Percentiles rank a stretch among this genome's conserved stretches.
These are phyloP conservation scores for Phytophthora kernoviae DNA, from an alignment of 352 stramenopile species.

Conservation along the genomic window DNA sequence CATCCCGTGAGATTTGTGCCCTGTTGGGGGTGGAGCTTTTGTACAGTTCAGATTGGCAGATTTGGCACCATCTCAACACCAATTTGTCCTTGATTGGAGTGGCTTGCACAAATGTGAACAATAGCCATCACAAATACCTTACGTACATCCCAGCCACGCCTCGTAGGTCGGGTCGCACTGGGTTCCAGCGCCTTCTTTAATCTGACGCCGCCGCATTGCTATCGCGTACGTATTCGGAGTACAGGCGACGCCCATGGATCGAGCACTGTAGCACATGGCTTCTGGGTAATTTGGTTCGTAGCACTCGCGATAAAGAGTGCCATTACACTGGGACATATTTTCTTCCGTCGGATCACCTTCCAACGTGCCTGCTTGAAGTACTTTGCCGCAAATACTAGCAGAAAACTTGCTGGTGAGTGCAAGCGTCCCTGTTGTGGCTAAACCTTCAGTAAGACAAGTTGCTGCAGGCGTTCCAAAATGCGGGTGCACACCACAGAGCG, in stretches of 20 bases:
- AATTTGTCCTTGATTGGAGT: too few species aligned
- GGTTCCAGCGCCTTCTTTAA: conserved; percentile 19
- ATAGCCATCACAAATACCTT: not conserved
- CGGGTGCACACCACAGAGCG: conserved; percentile 9
- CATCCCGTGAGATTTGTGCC: too few species aligned
- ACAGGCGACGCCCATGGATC: conserved; percentile 38
- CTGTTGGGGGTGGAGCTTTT: too few species aligned
- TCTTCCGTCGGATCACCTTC: conserved; percentile 5
- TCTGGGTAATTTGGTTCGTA: not conserved
- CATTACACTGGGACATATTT: conserved; percentile 13
- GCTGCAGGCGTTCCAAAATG: conserved; percentile 1
- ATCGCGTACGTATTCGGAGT: conserved; percentile 13
- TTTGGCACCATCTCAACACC: too few species aligned
- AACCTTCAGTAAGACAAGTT: conserved; percentile 3
- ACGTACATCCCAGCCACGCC: conserved; percentile 33
- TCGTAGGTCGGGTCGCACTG: conserved; percentile 24
- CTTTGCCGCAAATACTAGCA: conserved; percentile 2
- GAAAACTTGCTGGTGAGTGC: conserved; percentile 4
- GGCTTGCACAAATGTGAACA: too few species aligned
- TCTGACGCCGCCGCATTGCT: conserved; percentile 31
- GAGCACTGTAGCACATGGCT: conserved; percentile 38
- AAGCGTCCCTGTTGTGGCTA: conserved; percentile 5
- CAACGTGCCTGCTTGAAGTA: conserved; percentile 3
- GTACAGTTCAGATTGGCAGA: too few species aligned
- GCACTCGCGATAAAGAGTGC: conserved; percentile 27